Evolutionary conservation across 2,329 filamentous ascomycete genomes (phyloP).

Genomic region (Intubia oerlemansii): DNA sequence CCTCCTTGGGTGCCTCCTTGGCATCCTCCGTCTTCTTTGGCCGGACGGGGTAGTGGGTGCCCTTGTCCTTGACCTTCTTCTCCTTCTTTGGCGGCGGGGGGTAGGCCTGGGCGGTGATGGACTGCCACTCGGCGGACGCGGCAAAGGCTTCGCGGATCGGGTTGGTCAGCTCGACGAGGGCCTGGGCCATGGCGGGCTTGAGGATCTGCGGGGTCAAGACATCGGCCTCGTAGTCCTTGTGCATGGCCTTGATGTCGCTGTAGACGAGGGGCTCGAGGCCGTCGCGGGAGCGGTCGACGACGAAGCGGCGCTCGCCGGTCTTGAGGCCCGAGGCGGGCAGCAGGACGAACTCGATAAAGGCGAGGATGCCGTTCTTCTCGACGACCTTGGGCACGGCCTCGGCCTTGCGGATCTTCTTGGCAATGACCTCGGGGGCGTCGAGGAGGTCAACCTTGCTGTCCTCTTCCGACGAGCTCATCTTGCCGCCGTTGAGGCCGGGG

Average conservation of each 20-base stretch:
- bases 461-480: conserved; percentile 63
- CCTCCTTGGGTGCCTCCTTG: conserved; percentile 2
- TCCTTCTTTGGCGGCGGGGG: conserved; percentile 46
- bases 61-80: conserved; percentile 12
- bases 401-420: conserved; percentile 74
- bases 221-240: conserved; percentile 63
- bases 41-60: conserved; percentile 9
- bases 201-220: conserved; percentile 68
- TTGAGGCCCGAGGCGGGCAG: conserved; percentile 53
- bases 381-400: conserved; percentile 53
- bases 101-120: conserved; percentile 58
- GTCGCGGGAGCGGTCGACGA: conserved; percentile 43
- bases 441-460: conserved; percentile 90
- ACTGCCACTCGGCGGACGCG: conserved; percentile 58
- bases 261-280: conserved; percentile 57
- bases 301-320: conserved; percentile 35
- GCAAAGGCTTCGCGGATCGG: conserved; percentile 61
- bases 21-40: conserved; percentile 4
- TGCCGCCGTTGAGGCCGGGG: conserved; percentile 60
- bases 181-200: conserved; percentile 63
- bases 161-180: conserved; percentile 49
- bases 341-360: conserved; percentile 72
- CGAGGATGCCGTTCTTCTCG: conserved; percentile 71
- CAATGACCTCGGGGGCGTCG: conserved; percentile 51
- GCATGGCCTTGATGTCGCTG: conserved; percentile 49